Conservation (phyloP, 148 eudicot genomes). For the Diospyros lotus region DNA sequence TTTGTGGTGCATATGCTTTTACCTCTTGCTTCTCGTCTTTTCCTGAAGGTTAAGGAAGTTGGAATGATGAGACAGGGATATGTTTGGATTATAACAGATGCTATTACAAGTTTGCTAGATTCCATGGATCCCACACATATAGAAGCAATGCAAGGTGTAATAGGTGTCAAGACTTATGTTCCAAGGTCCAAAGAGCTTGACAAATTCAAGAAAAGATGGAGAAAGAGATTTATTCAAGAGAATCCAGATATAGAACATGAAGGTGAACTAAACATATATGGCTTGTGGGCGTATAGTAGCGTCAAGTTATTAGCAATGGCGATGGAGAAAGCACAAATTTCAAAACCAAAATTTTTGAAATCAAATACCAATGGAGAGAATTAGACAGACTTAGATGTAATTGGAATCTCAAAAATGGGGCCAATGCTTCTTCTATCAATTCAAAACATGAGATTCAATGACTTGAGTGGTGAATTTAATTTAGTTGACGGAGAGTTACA, state of each 20-base stretch:
- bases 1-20: conserved; percentile 63
- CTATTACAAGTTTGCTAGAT: conserved; percentile 37
- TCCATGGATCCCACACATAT: conserved; percentile 24
- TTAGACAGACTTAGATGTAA: no score
- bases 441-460: no score
- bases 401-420: no score
- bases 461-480: no score
- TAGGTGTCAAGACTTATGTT: conserved; percentile 56
- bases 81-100: conserved; percentile 66
- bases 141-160: conserved; percentile 59
- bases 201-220: conserved; percentile 41
- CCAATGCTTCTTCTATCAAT: no score
- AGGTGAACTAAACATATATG: background rate
- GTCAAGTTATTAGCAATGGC: no score
- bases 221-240: conserved; percentile 25
- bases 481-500: no score
- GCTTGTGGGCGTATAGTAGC: no score
- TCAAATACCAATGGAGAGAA: no score
- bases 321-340: no score
- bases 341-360: no score
- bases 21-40: conserved; percentile 40
- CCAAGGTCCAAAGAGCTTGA: conserved; percentile 28
- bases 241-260: conserved; percentile 30
- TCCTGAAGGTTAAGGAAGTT: conserved; percentile 34
- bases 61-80: conserved; percentile 72